Base-by-base conservation (phyloP, 306 rosid species). In the Vigna mungo region DNA sequence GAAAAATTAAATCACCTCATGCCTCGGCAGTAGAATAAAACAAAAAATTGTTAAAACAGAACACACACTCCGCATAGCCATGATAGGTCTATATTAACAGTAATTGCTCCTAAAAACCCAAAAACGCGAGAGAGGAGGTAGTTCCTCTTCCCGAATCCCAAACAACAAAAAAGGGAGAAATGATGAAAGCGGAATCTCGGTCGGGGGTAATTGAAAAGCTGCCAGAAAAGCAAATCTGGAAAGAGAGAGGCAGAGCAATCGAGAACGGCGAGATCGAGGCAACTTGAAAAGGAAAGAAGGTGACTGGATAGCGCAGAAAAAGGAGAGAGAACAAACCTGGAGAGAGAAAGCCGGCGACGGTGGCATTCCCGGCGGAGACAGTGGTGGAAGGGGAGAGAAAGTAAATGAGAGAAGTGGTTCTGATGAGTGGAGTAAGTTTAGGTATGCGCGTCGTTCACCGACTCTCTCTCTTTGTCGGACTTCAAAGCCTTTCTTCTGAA, bases 381-480 rank as follows among this genome's bases (percentile, higher is more conserved):
- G 21, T 1, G 77, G n/a, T 21, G 65, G 36, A 65, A 51, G 43
- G 18, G 1, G 32, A 39, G 32, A 6, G 67, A 5, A 1, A 21
- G 3, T 4, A 17, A 21, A 1, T 0, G 53, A 18, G 14, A 32
- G 53, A 53, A 76, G 48, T 6, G 27, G 44, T 12, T 21, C 7
- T 15, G 10, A 5, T 32, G 39, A 25, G 37, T 23, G 17, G 59
- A 18, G 60, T 9, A 11, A 13, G 60, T 54, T 20, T 52, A n/a
- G 43, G 48, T 52, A 18, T 36, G 62, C 27, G 65, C 15, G 71
- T 66, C 53, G 71, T 71, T 65, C 87, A 85, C 92, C 92, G 96
- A 88, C 93, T 83, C 30, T 20, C 30, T 20, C 21, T 15, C 36
- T 30, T 74, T 36, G 84, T 83, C 86, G 89, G 92, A 86, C 84